Percentiles rank a stretch among this genome's conserved stretches.
Evolutionary conservation across 2,329 filamentous ascomycete genomes (phyloP).

Genomic region (Botryotinia convoluta): DNA sequence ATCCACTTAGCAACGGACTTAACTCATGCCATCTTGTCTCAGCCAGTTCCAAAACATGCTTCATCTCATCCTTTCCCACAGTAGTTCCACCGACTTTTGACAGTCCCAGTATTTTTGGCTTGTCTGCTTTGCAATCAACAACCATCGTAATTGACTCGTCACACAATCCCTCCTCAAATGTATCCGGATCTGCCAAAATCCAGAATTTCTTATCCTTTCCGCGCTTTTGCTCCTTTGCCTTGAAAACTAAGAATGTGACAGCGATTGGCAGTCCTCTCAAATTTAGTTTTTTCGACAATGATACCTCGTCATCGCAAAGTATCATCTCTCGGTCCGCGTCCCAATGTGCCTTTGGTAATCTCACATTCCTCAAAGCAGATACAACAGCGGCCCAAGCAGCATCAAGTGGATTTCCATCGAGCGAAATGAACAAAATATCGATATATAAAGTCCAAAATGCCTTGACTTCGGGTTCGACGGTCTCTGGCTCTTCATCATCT

Average conservation of each 20-base stretch:
- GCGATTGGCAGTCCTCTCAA: slow-evolving; percentile 70
- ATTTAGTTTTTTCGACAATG: slow-evolving; percentile 53
- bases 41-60: slow-evolving; percentile 56
- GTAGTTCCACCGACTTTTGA: slow-evolving; percentile 81
- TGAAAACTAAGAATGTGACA: slow-evolving; percentile 76
- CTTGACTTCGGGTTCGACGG: slow-evolving; percentile 55
- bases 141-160: slow-evolving; percentile 80
- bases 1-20: slow-evolving; percentile 28
- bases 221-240: slow-evolving; percentile 46
- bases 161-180: slow-evolving; percentile 82
- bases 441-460: slow-evolving; percentile 96
- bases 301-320: slow-evolving; percentile 64
- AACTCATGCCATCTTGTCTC: slow-evolving; percentile 61
- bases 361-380: slow-evolving; percentile 75
- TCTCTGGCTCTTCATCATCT: slow-evolving; percentile 36
- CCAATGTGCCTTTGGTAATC: slow-evolving; percentile 76
- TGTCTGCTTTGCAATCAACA: slow-evolving; percentile 56
- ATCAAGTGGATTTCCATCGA: slow-evolving; percentile 90
- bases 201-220: slow-evolving; percentile 61
- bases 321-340: slow-evolving; percentile 78
- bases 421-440: slow-evolving; percentile 89
- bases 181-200: slow-evolving; percentile 85
- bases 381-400: slow-evolving; percentile 83
- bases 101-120: slow-evolving; percentile 63
- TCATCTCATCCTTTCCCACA: slow-evolving; percentile 62